These are phyloP conservation scores for Penicillium brevicompactum DNA, from an alignment of 2,329 filamentous ascomycete species.

Conservation along the genomic window DNA sequence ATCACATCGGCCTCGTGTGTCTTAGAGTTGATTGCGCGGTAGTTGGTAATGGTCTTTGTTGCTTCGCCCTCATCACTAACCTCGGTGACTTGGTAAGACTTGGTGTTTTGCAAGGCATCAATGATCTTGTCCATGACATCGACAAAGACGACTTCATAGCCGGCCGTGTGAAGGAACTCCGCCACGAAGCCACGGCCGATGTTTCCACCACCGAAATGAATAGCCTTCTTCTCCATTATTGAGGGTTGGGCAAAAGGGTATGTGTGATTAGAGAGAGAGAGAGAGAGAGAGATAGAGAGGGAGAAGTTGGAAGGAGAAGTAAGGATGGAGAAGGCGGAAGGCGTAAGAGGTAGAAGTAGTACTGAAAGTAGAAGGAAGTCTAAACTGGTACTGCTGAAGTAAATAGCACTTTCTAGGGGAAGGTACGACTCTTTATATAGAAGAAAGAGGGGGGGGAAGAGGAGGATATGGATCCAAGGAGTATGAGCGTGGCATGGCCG, in stretches of 20 bases:
- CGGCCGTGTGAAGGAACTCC: slow-evolving; percentile 90
- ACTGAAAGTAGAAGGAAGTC: neutral
- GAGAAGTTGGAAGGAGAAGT: slow-evolving; percentile 5
- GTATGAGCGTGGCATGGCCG: neutral
- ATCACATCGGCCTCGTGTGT: slow-evolving; percentile 78
- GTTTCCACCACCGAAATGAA: slow-evolving; percentile 86
- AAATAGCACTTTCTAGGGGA: neutral
- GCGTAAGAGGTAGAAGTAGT: neutral
- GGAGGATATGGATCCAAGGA: neutral
- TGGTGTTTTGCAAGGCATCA: slow-evolving; percentile 71
- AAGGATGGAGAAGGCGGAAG: neutral
- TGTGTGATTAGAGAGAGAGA: neutral
- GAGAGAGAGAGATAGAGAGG: neutral
- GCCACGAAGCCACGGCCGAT: slow-evolving; percentile 86
- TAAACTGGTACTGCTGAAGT: neutral
- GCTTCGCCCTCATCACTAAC: slow-evolving; percentile 81
- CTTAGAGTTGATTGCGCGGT: slow-evolving; percentile 95
- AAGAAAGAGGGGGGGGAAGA: neutral
- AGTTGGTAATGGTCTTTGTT: slow-evolving; percentile 85
- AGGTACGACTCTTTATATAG: neutral
- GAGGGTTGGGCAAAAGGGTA: neutral
- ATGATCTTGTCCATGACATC: slow-evolving; percentile 89
- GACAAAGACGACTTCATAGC: slow-evolving; percentile 94
- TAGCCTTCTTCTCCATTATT: slow-evolving; percentile 63
- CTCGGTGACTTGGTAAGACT: slow-evolving; percentile 89